Evolutionary conservation across 352 stramenopile genomes (phyloP), one percentile per base, ranked within the genome.

Genomic region (Phytophthora meadii): DNA sequence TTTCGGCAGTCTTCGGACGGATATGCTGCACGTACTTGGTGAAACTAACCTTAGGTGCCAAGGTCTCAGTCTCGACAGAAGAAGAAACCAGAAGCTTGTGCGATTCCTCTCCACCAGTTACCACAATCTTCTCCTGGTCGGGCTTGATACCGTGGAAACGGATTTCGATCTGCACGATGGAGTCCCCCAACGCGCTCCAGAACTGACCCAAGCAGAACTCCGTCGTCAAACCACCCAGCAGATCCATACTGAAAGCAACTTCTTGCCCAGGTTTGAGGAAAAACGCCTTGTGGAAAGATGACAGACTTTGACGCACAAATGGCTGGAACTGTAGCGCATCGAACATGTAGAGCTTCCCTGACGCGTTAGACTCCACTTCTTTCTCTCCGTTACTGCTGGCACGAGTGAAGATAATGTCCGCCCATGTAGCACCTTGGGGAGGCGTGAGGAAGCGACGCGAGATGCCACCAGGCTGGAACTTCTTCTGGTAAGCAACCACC

Each of bases 171-270:
- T 93, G 76, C 39, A 97, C 80, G 17, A 74, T 79, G 36, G 89
- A 94, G 57, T 90, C 76, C 11, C 93, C 93, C 19, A 97, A 73
- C 1, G 87, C 76, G 54, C 83, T 97, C 92, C 92, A 97, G 68
- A 96, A 97, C 54, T 98, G 93, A 28, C 87, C 88, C 52, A 98
- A 71, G 47, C 84, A 94, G 30, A 98, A 79, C 52, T 98, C 93
- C 22, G 93, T 79, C 14, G 89, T 97, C n/a, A 90, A 68, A 1
- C 77, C 87, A 3, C 79, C 88, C 12, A 84, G 39, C 7, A 97
- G 59, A 54, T 92, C 79, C 42, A 98, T 79, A 36, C 79, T 93
- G 59, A 87, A 90, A 3, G 72, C 57, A 12, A 86, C 54, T 58
- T 93, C 82, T 34, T 92, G 74, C 15, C 81, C 87, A 5, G 81